These are phyloP conservation scores for Rhododendron williamsianum DNA, from an alignment of 148 eudicot species.

Conservation along the genomic window DNA sequence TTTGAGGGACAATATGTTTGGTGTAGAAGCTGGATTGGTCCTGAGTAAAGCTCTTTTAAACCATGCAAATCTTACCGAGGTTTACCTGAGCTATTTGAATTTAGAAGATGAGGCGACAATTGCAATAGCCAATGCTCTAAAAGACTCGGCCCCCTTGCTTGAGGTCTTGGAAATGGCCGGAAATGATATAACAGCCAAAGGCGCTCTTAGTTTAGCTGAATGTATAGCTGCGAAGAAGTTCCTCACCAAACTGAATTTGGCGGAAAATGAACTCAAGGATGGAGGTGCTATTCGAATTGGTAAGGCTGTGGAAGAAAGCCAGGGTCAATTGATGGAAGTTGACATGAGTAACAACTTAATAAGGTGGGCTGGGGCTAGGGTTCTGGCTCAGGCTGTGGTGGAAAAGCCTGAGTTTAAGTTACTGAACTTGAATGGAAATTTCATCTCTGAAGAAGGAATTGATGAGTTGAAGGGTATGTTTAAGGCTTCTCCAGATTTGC, in stretches of 20 bases:
- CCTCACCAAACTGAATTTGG: constrained; percentile 41
- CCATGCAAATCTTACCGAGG: constrained; percentile 38
- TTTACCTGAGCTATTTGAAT: constrained; percentile 58
- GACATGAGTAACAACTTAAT: constrained; percentile 42
- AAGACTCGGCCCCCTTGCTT: constrained; percentile 38
- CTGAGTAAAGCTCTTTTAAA: constrained; percentile 38
- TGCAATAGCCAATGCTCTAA: constrained; percentile 42
- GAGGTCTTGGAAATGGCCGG: constrained; percentile 61
- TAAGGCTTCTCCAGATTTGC: constrained; percentile 33
- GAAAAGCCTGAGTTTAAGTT: constrained; percentile 37
- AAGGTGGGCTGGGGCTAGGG: constrained; percentile 40
- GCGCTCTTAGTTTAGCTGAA: constrained; percentile 37
- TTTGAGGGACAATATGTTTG: constrained; percentile 59
- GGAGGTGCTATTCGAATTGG: constrained; percentile 45
- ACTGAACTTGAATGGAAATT: constrained; percentile 49
- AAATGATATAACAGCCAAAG: constrained; percentile 45
- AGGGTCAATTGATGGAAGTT: constrained; percentile 34
- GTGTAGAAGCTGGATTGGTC: constrained; percentile 45
- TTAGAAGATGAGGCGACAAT: constrained; percentile 55
- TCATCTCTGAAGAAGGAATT: constrained; percentile 50
- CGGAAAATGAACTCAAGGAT: constrained; percentile 59
- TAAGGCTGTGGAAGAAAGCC: constrained; percentile 37
- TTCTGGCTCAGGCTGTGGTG: constrained; percentile 39
- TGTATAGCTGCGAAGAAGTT: constrained; percentile 33
- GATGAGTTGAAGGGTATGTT: constrained; percentile 45